Conservation (phyloP, 2,329 filamentous ascomycete genomes). For the Colletotrichum australisinense region DNA sequence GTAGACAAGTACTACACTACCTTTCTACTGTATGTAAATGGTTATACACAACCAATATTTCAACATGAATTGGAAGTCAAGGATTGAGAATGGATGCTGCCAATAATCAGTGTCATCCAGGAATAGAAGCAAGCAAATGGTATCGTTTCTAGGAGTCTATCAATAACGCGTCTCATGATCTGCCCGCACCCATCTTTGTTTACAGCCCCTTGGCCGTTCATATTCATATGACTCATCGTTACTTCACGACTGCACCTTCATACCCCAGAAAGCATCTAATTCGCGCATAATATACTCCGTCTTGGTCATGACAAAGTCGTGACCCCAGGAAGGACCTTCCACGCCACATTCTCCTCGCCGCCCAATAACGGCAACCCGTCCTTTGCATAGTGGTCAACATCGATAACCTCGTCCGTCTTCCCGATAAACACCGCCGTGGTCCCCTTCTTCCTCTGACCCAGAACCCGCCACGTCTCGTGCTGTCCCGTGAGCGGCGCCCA, state of each 20-base stretch:
- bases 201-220: not conserved
- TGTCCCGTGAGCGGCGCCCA: conserved; percentile 65
- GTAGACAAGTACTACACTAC: too few species aligned
- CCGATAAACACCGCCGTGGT: conserved; percentile 66
- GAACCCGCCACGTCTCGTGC: conserved; percentile 59
- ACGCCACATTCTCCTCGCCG: conserved; percentile 60
- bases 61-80: too few species aligned
- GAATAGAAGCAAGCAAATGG: not conserved
- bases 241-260: conserved; percentile 12
- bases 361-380: conserved; percentile 64
- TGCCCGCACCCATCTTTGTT: not conserved
- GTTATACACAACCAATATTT: too few species aligned
- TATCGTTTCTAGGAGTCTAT: not conserved
- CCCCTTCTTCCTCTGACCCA: conserved; percentile 54
- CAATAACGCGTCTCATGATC: not conserved
- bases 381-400: conserved; percentile 58
- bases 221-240: not conserved
- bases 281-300: conserved; percentile 54
- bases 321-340: conserved; percentile 65
- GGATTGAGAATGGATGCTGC: too few species aligned
- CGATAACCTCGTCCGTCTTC: conserved; percentile 62
- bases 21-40: too few species aligned
- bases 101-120: too few species aligned
- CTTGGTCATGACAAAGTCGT: conserved; percentile 74
- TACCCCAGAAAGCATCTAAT: conserved; percentile 61